Evolutionary conservation across 345 rosid species (phyloP).

Genomic region (Murraya paniculata): DNA sequence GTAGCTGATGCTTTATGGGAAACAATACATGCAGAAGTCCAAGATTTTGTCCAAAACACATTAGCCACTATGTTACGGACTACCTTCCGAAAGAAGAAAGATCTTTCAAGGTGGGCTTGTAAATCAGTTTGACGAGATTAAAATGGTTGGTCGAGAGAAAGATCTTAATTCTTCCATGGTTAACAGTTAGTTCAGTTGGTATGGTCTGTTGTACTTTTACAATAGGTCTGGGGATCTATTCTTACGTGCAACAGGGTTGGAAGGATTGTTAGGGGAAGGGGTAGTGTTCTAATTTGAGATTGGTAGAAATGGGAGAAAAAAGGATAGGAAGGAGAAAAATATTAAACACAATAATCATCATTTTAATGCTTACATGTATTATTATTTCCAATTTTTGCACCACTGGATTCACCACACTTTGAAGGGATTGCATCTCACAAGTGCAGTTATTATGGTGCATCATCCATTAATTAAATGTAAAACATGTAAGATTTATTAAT

Average conservation of each 20-base stretch:
- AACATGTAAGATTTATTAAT: too few relatives aligned
- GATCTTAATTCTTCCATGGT: neutral
- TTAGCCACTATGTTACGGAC: constrained; percentile 94
- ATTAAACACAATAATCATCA: too few relatives aligned
- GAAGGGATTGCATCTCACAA: too few relatives aligned
- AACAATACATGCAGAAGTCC: constrained; percentile 97
- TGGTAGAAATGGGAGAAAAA: neutral
- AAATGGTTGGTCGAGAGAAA: neutral
- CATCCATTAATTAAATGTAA: too few relatives aligned
- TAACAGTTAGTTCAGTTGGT: neutral
- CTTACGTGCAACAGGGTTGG: neutral
- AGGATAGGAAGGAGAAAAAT: neutral
- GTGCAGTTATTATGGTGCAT: too few relatives aligned
- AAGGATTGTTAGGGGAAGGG: neutral
- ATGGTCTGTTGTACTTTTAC: neutral
- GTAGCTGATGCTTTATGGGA: constrained; percentile 99
- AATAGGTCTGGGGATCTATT: neutral
- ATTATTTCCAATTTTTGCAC: too few relatives aligned
- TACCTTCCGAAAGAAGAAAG: constrained; percentile 93
- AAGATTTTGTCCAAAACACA: constrained; percentile 97
- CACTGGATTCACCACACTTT: too few relatives aligned
- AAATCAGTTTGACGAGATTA: constrained; percentile 10
- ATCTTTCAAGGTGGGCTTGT: constrained; percentile 68
- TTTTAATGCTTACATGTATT: too few relatives aligned
- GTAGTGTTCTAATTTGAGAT: neutral